Evolutionary conservation across 2,329 filamentous ascomycete genomes (phyloP).

Genomic region (Sarocladium brachiariae): DNA sequence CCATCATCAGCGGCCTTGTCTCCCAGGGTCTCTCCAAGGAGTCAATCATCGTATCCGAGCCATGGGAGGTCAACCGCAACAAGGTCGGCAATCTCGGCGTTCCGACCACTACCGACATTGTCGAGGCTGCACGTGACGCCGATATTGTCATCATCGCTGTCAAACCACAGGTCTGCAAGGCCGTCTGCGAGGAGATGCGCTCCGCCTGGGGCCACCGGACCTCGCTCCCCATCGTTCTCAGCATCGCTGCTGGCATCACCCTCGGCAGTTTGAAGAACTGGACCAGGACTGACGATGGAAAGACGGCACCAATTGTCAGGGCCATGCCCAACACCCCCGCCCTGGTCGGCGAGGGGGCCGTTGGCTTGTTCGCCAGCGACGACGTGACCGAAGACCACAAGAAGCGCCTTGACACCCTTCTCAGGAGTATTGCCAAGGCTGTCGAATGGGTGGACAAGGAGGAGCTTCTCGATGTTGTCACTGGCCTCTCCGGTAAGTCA

Average conservation of each 20-base stretch:
- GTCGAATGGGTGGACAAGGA: slow-evolving; percentile 44
- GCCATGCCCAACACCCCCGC: slow-evolving; percentile 49
- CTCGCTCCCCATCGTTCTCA: slow-evolving; percentile 37
- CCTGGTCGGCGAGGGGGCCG: slow-evolving; percentile 42
- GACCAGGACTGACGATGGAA: slow-evolving; percentile 30
- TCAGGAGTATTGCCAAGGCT: slow-evolving; percentile 39
- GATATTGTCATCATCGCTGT: slow-evolving; percentile 43
- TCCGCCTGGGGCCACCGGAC: slow-evolving; percentile 26
- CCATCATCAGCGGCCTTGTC: slow-evolving; percentile 43
- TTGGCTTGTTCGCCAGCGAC: slow-evolving; percentile 36
- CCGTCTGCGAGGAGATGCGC: slow-evolving; percentile 40
- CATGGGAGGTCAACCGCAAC: slow-evolving; percentile 44
- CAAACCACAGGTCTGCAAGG: slow-evolving; percentile 43
- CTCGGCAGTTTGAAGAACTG: slow-evolving; percentile 35
- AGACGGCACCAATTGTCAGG: slow-evolving; percentile 37
- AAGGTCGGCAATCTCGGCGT: slow-evolving; percentile 41
- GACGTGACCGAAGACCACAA: slow-evolving; percentile 36
- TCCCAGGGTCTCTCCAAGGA: slow-evolving; percentile 34
- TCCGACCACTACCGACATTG: slow-evolving; percentile 38
- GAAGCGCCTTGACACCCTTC: slow-evolving; percentile 32
- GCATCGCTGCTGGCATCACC: slow-evolving; percentile 43
- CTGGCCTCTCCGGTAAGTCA: slow-evolving; percentile 38
- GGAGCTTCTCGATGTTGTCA: slow-evolving; percentile 43
- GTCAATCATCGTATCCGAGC: slow-evolving; percentile 42
- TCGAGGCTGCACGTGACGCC: slow-evolving; percentile 35